Evolutionary conservation across 257 asterid genomes (phyloP).

Genomic region (Plantago ovata): DNA sequence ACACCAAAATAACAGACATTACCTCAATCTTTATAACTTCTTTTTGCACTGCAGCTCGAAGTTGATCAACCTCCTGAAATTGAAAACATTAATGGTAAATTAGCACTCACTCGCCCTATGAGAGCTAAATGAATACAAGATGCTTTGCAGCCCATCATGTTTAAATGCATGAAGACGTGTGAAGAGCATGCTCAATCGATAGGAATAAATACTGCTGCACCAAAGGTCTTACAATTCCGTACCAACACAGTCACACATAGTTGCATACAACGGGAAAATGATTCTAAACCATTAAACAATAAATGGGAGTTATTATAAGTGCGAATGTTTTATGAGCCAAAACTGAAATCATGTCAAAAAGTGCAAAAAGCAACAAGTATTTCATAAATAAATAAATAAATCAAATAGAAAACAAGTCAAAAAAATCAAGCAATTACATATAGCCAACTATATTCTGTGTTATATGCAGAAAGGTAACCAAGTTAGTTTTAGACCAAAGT

Average conservation of each 20-base stretch:
- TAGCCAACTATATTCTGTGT: too few species aligned
- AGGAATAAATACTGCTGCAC: not conserved
- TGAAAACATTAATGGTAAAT: slow-evolving; percentile 10
- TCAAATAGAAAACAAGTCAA: not conserved
- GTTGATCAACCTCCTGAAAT: slow-evolving; percentile 82
- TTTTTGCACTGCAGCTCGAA: slow-evolving; percentile 56
- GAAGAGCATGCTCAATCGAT: slow-evolving; percentile 3
- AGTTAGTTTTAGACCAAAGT: too few species aligned
- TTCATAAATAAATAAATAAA: not conserved
- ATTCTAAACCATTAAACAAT: not conserved
- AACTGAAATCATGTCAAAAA: too few species aligned
- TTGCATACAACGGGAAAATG: not conserved
- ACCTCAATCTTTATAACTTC: slow-evolving; percentile 77
- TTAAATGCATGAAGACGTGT: slow-evolving; percentile 5
- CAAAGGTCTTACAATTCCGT: not conserved
- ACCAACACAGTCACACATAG: not conserved
- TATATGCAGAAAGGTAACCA: too few species aligned
- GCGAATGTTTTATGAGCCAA: too few species aligned
- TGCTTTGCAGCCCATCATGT: slow-evolving; percentile 13
- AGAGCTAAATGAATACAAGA: slow-evolving; percentile 9
- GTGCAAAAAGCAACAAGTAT: too few species aligned
- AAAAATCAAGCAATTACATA: too few species aligned
- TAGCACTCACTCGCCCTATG: slow-evolving; percentile 6
- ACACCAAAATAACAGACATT: slow-evolving; percentile 23
- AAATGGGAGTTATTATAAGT: too few species aligned